Base-by-base conservation (phyloP, 2,329 filamentous ascomycete genomes). In the Celoporthe dispersa region DNA sequence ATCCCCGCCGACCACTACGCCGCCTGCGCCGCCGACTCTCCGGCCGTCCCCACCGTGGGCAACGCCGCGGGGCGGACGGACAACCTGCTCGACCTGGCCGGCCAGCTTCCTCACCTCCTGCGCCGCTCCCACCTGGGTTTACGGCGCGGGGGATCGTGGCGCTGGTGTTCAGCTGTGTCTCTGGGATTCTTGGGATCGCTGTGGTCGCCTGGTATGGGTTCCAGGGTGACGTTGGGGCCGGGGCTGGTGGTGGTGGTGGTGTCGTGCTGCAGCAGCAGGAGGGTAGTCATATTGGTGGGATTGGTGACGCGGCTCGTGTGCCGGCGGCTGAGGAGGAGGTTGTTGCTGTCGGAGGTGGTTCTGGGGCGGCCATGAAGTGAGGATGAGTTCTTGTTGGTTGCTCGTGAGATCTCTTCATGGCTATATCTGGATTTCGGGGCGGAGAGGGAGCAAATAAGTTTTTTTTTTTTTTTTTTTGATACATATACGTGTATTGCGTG, bases 1-100 rank as follows among this genome's bases (percentile, higher is more conserved):
- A 83, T 90, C 25, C 86, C 87, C 83, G 69, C 77, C 55, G 68
- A 76, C 41, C 79, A 80, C 60, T 72, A 74, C 70, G 80, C 83
- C 3, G 81, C 79, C 1, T 90, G 88, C 74, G 75, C 77, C 14
- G 85, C 83, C 0, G 82, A 78, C 0, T 55, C 41, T 5, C 74
- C 66, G 0, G 80, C 81, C 8, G 79, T 88, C 0, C 84, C 87
- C 0, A 86, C 81, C 0, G 75, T 76, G 3, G 93, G 93, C 4
- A 96, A 96, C 75, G 93, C 93, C 0, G 93, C 92, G 0, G 93
- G 85, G 0, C 94, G 94, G 75, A 90, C 87, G 0, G 78, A 80
- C 0, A 80, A 95, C 73, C 80, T 88, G 11, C 80, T 92, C 0
- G 87, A 96, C 72, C 72, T 79, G 51, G 60, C 28, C 0, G 78